A percentile compares a stretch with the other conserved stretches of the same genome.
phyloP scores from a whole-genome alignment of 805 yeast genomes.

The Yamadazyma philogaea region DNA sequence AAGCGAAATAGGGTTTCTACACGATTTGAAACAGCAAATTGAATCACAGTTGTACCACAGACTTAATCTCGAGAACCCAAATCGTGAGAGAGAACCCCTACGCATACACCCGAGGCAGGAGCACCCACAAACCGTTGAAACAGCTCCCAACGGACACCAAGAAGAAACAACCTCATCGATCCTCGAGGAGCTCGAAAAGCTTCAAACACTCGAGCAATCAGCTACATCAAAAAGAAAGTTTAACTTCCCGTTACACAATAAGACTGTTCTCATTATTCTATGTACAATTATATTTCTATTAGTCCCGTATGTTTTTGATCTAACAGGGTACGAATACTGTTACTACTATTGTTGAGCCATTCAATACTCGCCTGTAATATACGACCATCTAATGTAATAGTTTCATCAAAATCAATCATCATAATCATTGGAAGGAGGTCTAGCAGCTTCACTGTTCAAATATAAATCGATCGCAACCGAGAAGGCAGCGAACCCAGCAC shows the following conservation, averaged over 20 bases:
- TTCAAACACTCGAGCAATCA: neutral
- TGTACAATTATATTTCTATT: constrained; percentile 13
- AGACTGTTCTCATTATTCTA: constrained; percentile 9
- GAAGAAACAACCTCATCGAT: constrained; percentile 3
- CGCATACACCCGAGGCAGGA: neutral
- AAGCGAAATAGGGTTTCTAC: constrained; percentile 7
- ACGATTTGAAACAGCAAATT: constrained; percentile 7
- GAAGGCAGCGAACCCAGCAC: constrained; percentile 97
- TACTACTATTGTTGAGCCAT: constrained; percentile 33
- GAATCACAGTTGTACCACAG: constrained; percentile 2
- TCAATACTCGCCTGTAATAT: constrained; percentile 2
- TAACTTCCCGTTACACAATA: neutral
- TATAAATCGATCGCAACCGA: constrained; percentile 85
- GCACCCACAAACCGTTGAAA: neutral
- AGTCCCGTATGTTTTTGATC: constrained; percentile 5
- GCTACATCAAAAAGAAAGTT: neutral
- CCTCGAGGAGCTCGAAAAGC: constrained; percentile 8
- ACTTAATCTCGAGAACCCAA: neutral
- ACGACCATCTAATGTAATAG: neutral
- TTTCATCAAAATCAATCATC: constrained; percentile 39
- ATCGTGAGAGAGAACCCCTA: neutral
- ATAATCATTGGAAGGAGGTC: constrained; percentile 87
- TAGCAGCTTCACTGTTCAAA: constrained; percentile 76
- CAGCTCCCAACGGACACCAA: neutral
- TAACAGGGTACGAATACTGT: constrained; percentile 34